Conservation (phyloP, 208 protist genomes). For the Leishmania tarentolae region DNA sequence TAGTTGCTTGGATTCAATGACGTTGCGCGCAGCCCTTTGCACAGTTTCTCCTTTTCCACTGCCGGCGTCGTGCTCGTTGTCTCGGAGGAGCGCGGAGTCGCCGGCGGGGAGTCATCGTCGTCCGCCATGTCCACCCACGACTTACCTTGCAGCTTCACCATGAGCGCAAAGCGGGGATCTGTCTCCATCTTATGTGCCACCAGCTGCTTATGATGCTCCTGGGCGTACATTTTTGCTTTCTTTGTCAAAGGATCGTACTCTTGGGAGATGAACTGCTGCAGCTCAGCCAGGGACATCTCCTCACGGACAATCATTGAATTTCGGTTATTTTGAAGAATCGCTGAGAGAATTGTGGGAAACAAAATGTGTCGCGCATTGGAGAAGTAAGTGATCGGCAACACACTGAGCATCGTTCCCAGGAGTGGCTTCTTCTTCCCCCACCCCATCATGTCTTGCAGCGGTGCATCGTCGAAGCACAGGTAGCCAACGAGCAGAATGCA, state of each 20-base stretch:
- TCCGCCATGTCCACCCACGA: slow-evolving; percentile 57
- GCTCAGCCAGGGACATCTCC: slow-evolving; percentile 71
- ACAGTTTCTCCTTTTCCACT: slow-evolving; percentile 75
- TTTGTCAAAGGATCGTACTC: slow-evolving; percentile 77
- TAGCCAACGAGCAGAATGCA: slow-evolving; percentile 82
- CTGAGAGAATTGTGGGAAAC: slow-evolving; percentile 72
- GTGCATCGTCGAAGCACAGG: slow-evolving; percentile 72
- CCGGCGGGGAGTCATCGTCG: slow-evolving; percentile 29
- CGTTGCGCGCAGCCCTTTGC: slow-evolving; percentile 49
- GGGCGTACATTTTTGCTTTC: slow-evolving; percentile 67
- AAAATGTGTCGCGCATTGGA: slow-evolving; percentile 81
- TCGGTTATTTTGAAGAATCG: slow-evolving; percentile 49
- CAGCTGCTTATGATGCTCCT: slow-evolving; percentile 58
- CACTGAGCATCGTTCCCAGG: slow-evolving; percentile 58
- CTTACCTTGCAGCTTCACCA: slow-evolving; percentile 38
- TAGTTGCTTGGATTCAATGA: slow-evolving; percentile 37
- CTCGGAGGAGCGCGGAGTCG: slow-evolving; percentile 30
- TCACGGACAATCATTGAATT: slow-evolving; percentile 62
- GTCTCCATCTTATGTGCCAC: slow-evolving; percentile 41
- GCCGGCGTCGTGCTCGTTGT: slow-evolving; percentile 43
- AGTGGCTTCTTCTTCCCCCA: slow-evolving; percentile 80
- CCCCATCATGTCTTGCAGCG: slow-evolving; percentile 78
- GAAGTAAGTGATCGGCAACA: slow-evolving; percentile 85
- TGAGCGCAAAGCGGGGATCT: slow-evolving; percentile 32
- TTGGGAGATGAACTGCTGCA: slow-evolving; percentile 63